Conservation (phyloP, 768 basidiomycete species). For the Boletales sp. region DNA sequence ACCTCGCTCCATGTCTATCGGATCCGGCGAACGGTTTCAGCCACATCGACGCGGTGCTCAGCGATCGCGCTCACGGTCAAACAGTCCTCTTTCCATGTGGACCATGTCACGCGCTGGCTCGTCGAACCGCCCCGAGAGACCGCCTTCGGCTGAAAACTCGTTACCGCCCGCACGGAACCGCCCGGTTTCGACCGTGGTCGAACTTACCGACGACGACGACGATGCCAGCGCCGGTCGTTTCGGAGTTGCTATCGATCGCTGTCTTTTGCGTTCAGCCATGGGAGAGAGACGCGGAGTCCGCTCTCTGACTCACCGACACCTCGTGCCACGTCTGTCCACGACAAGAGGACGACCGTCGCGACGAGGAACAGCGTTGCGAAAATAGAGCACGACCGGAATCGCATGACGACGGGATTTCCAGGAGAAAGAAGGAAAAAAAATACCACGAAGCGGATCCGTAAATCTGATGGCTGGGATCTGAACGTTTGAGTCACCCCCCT, state of each 20-base stretch:
- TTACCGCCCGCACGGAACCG: neutral
- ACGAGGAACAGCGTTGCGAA: neutral
- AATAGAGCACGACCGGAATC: neutral
- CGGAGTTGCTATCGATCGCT: neutral
- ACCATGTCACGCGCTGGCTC: neutral
- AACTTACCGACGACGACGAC: slow-evolving; percentile 4
- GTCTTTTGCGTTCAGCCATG: neutral
- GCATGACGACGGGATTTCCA: slow-evolving; percentile 5
- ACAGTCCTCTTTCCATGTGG: neutral
- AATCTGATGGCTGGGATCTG: neutral
- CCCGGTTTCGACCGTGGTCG: neutral
- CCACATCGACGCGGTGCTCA: neutral
- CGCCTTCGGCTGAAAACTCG: neutral
- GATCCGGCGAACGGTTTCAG: too few species aligned
- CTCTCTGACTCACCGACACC: slow-evolving; percentile 11
- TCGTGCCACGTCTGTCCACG: slow-evolving; percentile 5
- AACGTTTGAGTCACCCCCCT: too few species aligned
- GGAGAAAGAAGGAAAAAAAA: too few species aligned
- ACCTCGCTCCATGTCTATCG: neutral
- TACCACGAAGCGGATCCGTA: neutral
- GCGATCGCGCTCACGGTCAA: neutral
- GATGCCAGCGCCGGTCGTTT: neutral
- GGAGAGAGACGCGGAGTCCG: too few species aligned
- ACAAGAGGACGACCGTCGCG: neutral
- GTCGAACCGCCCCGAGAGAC: neutral